Evolutionary conservation across 2,329 filamentous ascomycete species (phyloP).

Genomic region (Diaporthe longicolla): DNA sequence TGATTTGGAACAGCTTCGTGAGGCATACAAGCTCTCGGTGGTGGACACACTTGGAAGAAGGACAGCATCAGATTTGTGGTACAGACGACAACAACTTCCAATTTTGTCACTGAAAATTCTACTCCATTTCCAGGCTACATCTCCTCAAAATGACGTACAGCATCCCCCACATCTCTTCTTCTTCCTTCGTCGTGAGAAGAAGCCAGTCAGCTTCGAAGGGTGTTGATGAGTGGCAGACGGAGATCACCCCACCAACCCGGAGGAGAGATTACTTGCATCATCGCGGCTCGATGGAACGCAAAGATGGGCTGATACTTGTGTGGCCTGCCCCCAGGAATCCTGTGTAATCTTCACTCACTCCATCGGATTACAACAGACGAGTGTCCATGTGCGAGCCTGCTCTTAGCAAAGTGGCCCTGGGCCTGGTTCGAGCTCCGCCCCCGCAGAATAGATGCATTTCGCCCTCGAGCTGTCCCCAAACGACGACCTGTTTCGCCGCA

Average conservation of each 20-base stretch:
- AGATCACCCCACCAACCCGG: slow-evolving; percentile 15
- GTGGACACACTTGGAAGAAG: too few relatives aligned
- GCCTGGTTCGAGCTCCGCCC: slow-evolving; percentile 10
- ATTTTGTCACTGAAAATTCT: not conserved
- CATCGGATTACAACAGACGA: slow-evolving; percentile 5
- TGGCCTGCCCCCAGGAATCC: not conserved
- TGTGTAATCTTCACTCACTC: not conserved
- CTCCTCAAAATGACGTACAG: not conserved
- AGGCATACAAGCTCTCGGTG: too few relatives aligned
- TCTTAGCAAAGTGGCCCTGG: slow-evolving; percentile 28
- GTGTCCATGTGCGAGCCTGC: slow-evolving; percentile 9
- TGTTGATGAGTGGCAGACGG: too few relatives aligned
- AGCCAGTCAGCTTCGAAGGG: not conserved
- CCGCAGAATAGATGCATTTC: slow-evolving; percentile 1
- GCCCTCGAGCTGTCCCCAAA: slow-evolving; percentile 18
- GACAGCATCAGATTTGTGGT: too few relatives aligned
- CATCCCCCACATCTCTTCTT: not conserved
- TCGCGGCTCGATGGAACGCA: not conserved
- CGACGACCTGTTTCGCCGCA: slow-evolving; percentile 20
- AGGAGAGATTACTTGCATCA: slow-evolving; percentile 24
- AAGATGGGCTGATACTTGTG: not conserved
- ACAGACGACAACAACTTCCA: not conserved
- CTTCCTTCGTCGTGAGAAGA: not conserved
- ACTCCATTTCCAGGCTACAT: not conserved
- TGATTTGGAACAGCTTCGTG: too few relatives aligned